These are phyloP conservation scores for Papilionanthe hybrid DNA, from an alignment of 116 monocot genomes.

Conservation along the genomic window DNA sequence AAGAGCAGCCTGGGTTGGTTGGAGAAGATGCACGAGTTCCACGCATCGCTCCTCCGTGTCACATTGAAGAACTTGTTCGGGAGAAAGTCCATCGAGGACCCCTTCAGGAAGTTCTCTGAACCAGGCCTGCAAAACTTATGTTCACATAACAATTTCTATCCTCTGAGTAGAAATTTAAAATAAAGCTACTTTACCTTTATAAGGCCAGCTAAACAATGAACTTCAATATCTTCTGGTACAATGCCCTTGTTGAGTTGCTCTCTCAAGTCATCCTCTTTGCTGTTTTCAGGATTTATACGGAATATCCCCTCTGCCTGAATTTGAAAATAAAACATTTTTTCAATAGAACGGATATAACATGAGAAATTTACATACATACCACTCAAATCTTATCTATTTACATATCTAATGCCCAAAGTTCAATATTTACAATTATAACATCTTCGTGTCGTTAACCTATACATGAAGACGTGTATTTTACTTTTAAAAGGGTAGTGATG, in stretches of 20 bases:
- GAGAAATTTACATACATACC: too few relatives aligned
- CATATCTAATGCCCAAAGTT: too few relatives aligned
- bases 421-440: too few relatives aligned
- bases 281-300: constrained; percentile 90
- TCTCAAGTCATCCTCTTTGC: constrained; percentile 81
- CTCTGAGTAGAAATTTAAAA: not conserved
- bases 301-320: constrained; percentile 95
- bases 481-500: too few relatives aligned
- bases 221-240: constrained; percentile 94
- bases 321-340: not conserved
- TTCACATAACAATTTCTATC: not conserved
- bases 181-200: constrained; percentile 60
- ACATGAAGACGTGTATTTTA: too few relatives aligned
- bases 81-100: constrained; percentile 79
- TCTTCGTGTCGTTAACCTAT: too few relatives aligned
- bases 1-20: constrained; percentile 42
- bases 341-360: not conserved
- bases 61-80: constrained; percentile 89
- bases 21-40: constrained; percentile 45
- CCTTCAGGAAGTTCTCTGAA: constrained; percentile 94
- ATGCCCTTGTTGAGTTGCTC: constrained; percentile 88
- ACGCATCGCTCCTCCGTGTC: constrained; percentile 61
- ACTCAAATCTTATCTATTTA: too few relatives aligned
- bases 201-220: constrained; percentile 89
- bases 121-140: constrained; percentile 65